Conservation (phyloP, 257 asterid genomes). For the Coffea canephora region DNA sequence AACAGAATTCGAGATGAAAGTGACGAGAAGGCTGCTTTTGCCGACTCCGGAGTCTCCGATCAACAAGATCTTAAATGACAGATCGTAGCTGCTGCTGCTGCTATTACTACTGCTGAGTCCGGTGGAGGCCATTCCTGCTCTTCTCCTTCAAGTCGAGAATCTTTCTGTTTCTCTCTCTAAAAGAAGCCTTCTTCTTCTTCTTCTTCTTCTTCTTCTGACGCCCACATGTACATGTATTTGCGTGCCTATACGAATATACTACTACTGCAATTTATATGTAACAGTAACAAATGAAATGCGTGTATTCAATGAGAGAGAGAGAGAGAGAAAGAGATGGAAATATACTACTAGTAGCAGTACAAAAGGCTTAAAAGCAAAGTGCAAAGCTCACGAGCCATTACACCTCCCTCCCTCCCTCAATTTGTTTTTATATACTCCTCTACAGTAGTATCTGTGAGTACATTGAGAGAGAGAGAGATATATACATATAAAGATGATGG, state of each 20-base stretch:
- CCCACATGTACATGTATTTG: not conserved
- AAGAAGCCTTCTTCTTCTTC: too few species aligned
- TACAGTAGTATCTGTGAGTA: not conserved
- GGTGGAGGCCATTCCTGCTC: constrained; percentile 47
- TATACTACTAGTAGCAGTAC: too few species aligned
- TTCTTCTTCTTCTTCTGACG: constrained; percentile 1
- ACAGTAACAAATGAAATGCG: constrained; percentile 9
- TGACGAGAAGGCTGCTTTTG: constrained; percentile 88
- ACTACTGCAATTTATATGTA: not conserved
- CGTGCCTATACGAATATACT: not conserved
- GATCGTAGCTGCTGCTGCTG: constrained; percentile 60
- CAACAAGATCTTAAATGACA: constrained; percentile 86
- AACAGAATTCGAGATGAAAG: constrained; percentile 68
- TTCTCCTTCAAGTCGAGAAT: not conserved
- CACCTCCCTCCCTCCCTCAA: not conserved
- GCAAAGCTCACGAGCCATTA: constrained; percentile 5
- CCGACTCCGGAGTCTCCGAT: constrained; percentile 98
- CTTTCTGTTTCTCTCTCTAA: constrained; percentile 9
- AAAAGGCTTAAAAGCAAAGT: constrained; percentile 3
- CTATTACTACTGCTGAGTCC: constrained; percentile 41
- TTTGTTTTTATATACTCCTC: not conserved
- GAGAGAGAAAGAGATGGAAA: too few species aligned
- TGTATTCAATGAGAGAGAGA: constrained; percentile 8
- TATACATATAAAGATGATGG: too few species aligned
- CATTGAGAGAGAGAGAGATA: not conserved